Base-by-base conservation (phyloP, 306 rosid genomes). In the Boehmeria nivea region DNA sequence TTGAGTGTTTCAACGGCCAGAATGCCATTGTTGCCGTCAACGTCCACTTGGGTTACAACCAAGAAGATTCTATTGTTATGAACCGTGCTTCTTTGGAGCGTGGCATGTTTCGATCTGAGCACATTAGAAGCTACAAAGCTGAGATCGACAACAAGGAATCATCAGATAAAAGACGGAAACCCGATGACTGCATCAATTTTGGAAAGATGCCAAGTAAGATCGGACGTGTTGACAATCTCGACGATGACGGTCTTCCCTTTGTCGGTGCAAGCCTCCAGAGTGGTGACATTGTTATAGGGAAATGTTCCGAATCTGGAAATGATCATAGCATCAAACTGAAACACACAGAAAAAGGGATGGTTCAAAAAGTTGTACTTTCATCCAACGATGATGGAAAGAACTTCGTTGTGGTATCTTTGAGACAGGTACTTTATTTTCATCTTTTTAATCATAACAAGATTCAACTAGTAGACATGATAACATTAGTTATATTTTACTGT, bases 41-140 rank as follows among this genome's bases (percentile, higher is more conserved):
- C 61, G 99, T 93, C 26, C 99, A 93, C 69, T 48, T 82, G 6
- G 99, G 99, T 25, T 93, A 80, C 77, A 93, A 93, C 72, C 96
- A 93, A 77, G 99, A 93, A 61, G 99, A 93, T 72, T 87, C 95
- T 24, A 64, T 93, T 66, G 99, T 93, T 60, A 93, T 93, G 99
- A 93, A 93, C 52, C 82, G 78, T 17, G 87, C 99, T 39, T 93
- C 99, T 31, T 42, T 93, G 80, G 95, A 93, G 84, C 96, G 99
- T 26, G 99, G 99, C 50, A 80, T 93, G 96, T 93, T 93, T 57
- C 78, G 94, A 55, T 76, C 99, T 45, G 99, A 93, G 65, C 99
- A 93, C 48, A 60, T 77, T 11, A 74, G 99, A 71, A 85, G 96
- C 72, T 93, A 93, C 66, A 93, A 87, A 70, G 76, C 96, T 47